These are phyloP conservation scores for Stenogyne calaminthoides DNA, from an alignment of 305 asterid species.

Conservation along the genomic window DNA sequence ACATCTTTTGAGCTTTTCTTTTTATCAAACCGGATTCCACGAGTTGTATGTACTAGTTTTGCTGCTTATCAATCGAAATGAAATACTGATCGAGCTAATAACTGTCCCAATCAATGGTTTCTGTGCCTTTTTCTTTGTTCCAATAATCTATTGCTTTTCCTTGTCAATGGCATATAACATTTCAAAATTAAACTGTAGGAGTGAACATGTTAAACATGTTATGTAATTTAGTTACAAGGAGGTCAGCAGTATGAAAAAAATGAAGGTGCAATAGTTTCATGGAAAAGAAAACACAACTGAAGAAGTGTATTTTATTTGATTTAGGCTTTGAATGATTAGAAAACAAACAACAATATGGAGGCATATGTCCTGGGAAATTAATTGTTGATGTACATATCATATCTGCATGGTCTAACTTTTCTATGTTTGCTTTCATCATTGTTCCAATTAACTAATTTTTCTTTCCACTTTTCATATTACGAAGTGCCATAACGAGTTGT, in stretches of 20 bases:
- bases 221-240: not conserved
- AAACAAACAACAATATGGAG: conserved; percentile 27
- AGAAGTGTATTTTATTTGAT: conserved; percentile 31
- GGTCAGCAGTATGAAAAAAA: conserved; percentile 11
- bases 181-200: conserved; percentile 22
- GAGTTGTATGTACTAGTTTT: conserved; percentile 17
- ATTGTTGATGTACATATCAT: conserved; percentile 40
- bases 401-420: conserved; percentile 28
- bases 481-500: conserved; percentile 89
- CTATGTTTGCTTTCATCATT: conserved; percentile 27
- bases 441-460: conserved; percentile 48
- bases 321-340: conserved; percentile 25
- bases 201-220: conserved; percentile 27
- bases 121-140: not conserved
- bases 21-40: conserved; percentile 22
- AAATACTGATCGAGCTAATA: conserved; percentile 3
- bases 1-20: conserved; percentile 16
- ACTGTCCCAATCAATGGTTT: conserved; percentile 9
- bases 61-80: not conserved
- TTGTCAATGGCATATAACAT: conserved; percentile 1
- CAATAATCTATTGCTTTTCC: conserved; percentile 21
- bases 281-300: not conserved
- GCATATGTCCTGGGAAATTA: conserved; percentile 23
- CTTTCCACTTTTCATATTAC: conserved; percentile 82
- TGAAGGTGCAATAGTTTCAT: too few relatives aligned